Conservation (phyloP, 306 rosid species). For the Sicyos edulis region DNA sequence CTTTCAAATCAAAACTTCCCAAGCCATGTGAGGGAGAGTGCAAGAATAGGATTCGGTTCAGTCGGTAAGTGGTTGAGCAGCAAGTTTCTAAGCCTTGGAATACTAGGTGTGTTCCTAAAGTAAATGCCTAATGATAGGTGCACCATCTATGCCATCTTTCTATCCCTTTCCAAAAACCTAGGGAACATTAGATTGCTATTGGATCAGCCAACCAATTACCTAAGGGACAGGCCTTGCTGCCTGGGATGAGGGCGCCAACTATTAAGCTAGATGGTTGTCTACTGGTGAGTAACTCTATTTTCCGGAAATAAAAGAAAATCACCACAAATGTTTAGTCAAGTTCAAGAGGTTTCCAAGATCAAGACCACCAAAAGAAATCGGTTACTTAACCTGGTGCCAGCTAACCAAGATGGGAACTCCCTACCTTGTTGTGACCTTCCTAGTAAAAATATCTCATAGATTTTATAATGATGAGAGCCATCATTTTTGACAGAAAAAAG, state of each 20-base stretch:
- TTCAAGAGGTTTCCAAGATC: background rate
- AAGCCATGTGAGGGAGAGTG: background rate
- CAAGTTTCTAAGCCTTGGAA: too few species aligned
- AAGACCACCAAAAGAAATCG: background rate
- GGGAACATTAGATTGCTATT: background rate
- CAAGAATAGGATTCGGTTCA: too few species aligned
- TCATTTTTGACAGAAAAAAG: too few species aligned
- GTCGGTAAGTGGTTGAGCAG: too few species aligned
- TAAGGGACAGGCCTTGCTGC: background rate
- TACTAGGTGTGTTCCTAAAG: background rate
- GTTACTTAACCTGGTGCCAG: background rate
- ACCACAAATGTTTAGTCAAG: background rate
- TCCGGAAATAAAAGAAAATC: background rate
- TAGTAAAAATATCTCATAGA: slow-evolving; percentile 1
- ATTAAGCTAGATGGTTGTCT: too few species aligned
- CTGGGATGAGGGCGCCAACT: too few species aligned
- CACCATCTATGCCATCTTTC: slow-evolving; percentile 6
- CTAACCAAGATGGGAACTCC: background rate
- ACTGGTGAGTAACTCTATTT: too few species aligned
- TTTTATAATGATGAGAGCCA: background rate
- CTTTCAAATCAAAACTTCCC: background rate
- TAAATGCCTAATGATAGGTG: background rate
- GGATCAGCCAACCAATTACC: background rate
- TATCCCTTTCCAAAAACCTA: background rate
- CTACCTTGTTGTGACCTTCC: background rate